These are phyloP conservation scores for Neurospora crassa DNA, from an alignment of 2,329 filamentous ascomycete genomes.

Conservation along the genomic window DNA sequence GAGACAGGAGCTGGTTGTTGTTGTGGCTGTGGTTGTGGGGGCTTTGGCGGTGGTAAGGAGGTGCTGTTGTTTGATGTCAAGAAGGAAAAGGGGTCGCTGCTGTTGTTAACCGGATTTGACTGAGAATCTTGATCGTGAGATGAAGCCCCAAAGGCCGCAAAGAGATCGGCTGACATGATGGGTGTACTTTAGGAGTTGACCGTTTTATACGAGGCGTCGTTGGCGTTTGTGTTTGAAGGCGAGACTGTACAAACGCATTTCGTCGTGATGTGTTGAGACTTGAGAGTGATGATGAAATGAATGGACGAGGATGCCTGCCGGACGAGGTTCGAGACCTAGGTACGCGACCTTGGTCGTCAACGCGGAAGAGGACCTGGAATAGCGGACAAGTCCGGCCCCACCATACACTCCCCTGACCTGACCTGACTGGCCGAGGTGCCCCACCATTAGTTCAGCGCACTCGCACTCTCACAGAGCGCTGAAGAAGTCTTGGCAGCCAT, in stretches of 20 bases:
- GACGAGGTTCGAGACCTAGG: neutral
- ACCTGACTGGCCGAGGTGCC: neutral
- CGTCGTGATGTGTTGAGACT: neutral
- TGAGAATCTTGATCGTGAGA: slow-evolving; percentile 27
- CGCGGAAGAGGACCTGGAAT: neutral
- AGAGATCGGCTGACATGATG: slow-evolving; percentile 55
- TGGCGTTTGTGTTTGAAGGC: neutral
- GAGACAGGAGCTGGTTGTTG: slow-evolving; percentile 11
- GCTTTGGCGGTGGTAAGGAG: slow-evolving; percentile 10
- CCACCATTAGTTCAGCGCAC: neutral
- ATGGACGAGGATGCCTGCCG: neutral
- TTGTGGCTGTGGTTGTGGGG: slow-evolving; percentile 7
- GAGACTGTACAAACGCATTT: neutral
- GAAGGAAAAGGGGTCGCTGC: slow-evolving; percentile 25
- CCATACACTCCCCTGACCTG: neutral
- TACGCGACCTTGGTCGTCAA: neutral
- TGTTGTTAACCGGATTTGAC: slow-evolving; percentile 12
- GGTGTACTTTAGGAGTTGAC: neutral
- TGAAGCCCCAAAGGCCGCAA: slow-evolving; percentile 50
- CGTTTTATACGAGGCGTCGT: neutral
- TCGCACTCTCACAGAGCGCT: neutral
- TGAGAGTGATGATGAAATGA: neutral
- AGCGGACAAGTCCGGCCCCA: neutral
- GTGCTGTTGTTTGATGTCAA: slow-evolving; percentile 14
- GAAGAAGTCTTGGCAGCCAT: neutral